Evolutionary conservation across 2,329 filamentous ascomycete genomes (phyloP), one percentile per base, ranked within the genome.

Genomic region (Aspergillus latus): DNA sequence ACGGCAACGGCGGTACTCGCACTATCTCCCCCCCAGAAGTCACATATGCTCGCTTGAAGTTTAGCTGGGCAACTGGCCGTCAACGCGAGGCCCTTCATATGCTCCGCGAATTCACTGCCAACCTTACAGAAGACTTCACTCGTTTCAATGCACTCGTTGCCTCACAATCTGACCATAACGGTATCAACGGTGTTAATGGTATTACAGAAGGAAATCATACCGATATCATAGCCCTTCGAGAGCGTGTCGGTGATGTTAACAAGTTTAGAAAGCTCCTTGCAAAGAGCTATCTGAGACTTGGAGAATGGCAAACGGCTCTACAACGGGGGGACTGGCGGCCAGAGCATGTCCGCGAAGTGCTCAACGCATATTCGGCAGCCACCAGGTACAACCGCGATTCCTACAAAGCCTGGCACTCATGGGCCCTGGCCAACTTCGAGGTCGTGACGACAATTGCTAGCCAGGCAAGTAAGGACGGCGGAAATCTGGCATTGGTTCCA

Each of bases 391-490:
- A 99, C 71, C 88, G 91, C 34, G 87, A 88, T 59, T 99, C 93
- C 85, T 99, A 99, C 79, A 99, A 99, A 76, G 94, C 95, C 6
- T 99, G 94, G 94, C 94, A 99, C 74, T 90, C 94, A 0, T 99
- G 94, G 93, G 95, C 94, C 10, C 76, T 99, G 60, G 93, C 94
- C 52, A 99, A 99, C 74, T 99, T 99, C 67, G 93, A 99, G 75
- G 94, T 99, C 56, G 92, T 97, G 37, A 96, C 94, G 65, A 86
- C 88, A 0, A 79, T 94, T 56, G 84, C 87, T 8, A 82, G 88
- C 21, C 83, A 86, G 55, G 82, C 82, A 13, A 88, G 88, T 61
- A 81, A 84, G 45, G 82, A 84, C 59, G 77, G 70, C 43, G 67
- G 64, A 28, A 64, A 68, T 48, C 57, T 75, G 13, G 76, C 80